Evolutionary conservation across 139 green algal genomes (phyloP), one percentile per base, ranked within the genome.

Genomic region (Picochlorum costavermella): DNA sequence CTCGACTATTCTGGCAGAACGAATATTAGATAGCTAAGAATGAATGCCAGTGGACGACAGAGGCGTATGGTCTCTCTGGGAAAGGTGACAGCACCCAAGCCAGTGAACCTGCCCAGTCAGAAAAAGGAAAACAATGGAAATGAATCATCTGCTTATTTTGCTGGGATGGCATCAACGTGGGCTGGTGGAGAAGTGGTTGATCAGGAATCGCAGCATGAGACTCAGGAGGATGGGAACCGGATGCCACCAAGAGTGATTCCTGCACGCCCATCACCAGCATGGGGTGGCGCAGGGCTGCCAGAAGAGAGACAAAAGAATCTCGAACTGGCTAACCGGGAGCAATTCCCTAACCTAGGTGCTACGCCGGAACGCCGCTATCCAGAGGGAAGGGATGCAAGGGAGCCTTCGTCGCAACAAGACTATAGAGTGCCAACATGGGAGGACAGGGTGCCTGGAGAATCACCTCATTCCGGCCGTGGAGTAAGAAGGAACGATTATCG

Each of bases 51-150:
- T 33, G 6, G n/a, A 65, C 65, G 71, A 51, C 49, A 63, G 29
- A 65, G 72, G 9, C 74, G 75, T 56, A 80, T 83, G 73, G 69
- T 83, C 6, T 81, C 72, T 51, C 55, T 83, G 44, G 76, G 76
- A 33, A 77, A 76, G 49, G 73, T 83, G 23, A 50, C 74, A 31
- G 76, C 65, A 17, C 76, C 76, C 28, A 83, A 83, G 50, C 76
- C 76, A 9, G 53, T 83, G 44, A 81, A 83, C 55, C 45, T 83
- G 50, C 76, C 76, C 20, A 75, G 64, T 61, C 73, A 81, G 30
- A 76, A 71, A 70, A 71, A 71, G 33, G 76, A 83, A 63, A 75
- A 81, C 65, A 78, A 78, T 45, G 72, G 76, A 13, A 72, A 75
- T 26, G 76, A 83, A 29, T 69, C 76, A 4, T 71, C 69, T 17